These are phyloP conservation scores for Plicaturopsis crispa DNA, from an alignment of 768 basidiomycete species.

Conservation along the genomic window DNA sequence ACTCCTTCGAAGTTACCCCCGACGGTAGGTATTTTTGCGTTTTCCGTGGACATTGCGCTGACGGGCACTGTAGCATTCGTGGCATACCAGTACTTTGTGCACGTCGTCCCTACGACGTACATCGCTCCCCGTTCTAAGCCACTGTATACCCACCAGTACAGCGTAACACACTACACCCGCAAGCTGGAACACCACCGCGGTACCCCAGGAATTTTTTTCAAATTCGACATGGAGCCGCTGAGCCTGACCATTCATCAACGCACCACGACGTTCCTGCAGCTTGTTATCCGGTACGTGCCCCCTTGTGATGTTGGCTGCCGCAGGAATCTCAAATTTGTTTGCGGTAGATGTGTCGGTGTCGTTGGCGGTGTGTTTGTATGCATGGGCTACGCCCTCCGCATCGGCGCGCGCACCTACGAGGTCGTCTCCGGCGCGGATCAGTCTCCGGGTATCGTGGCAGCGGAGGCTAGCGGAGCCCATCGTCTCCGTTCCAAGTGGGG, in stretches of 20 bases:
- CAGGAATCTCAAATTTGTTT: not conserved
- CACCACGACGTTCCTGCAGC: slow-evolving; percentile 73
- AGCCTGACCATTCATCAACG: slow-evolving; percentile 80
- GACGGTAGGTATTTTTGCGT: slow-evolving; percentile 43
- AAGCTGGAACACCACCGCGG: slow-evolving; percentile 67
- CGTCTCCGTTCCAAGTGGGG: slow-evolving; percentile 57
- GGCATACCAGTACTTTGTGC: slow-evolving; percentile 91
- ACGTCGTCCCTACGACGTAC: slow-evolving; percentile 94
- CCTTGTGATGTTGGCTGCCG: not conserved
- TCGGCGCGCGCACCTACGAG: slow-evolving; percentile 50
- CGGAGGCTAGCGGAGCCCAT: slow-evolving; percentile 54
- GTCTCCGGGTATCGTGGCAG: slow-evolving; percentile 49
- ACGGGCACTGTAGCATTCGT: slow-evolving; percentile 88
- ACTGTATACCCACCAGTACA: slow-evolving; percentile 79
- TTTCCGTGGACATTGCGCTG: too few species aligned
- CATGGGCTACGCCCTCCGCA: slow-evolving; percentile 65
- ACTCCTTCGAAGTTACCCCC: slow-evolving; percentile 70
- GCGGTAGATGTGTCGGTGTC: slow-evolving; percentile 71
- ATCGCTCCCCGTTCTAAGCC: slow-evolving; percentile 62
- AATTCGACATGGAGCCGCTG: slow-evolving; percentile 93
- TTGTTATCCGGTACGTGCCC: slow-evolving; percentile 58
- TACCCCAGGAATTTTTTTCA: slow-evolving; percentile 96
- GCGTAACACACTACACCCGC: slow-evolving; percentile 88
- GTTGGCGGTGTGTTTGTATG: slow-evolving; percentile 89
- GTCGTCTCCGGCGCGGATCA: slow-evolving; percentile 50